Percentiles rank a stretch among this genome's conserved stretches.
Evolutionary conservation across 345 rosid species (phyloP).

Genomic region (Leavenworthia alabamica): DNA sequence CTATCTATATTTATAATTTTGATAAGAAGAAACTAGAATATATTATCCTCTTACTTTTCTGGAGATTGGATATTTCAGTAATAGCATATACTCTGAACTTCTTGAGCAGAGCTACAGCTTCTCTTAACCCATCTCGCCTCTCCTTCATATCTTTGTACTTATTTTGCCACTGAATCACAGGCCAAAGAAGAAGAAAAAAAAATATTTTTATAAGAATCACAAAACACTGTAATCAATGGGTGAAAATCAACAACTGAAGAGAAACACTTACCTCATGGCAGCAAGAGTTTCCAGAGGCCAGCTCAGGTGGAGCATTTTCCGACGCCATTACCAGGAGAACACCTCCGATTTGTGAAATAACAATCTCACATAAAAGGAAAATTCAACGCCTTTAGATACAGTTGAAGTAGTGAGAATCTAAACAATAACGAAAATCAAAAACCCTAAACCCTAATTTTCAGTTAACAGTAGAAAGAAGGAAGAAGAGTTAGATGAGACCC

Average conservation of each 20-base stretch:
- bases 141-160: constrained; percentile 41
- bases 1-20: no score
- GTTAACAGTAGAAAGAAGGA: no score
- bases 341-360: not conserved
- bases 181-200: not conserved
- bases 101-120: constrained; percentile 40
- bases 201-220: no score
- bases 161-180: constrained; percentile 48
- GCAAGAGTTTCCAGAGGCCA: constrained; percentile 40
- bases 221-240: no score
- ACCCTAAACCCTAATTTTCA: no score
- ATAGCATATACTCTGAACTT: constrained; percentile 31
- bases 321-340: constrained; percentile 43
- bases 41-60: constrained; percentile 57
- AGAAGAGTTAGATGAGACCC: no score
- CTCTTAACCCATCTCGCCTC: constrained; percentile 43
- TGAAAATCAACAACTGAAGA: no score
- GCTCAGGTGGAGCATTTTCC: constrained; percentile 31
- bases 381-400: not conserved
- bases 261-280: constrained; percentile 50
- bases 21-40: not conserved
- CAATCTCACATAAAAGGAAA: constrained; percentile 13
- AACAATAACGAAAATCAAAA: no score
- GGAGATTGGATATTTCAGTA: constrained; percentile 38
- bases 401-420: not conserved